Percentiles rank a stretch among this genome's conserved stretches.
These are phyloP conservation scores for Epichloe gansuensis DNA, from an alignment of 2,329 filamentous ascomycete genomes.

Conservation along the genomic window DNA sequence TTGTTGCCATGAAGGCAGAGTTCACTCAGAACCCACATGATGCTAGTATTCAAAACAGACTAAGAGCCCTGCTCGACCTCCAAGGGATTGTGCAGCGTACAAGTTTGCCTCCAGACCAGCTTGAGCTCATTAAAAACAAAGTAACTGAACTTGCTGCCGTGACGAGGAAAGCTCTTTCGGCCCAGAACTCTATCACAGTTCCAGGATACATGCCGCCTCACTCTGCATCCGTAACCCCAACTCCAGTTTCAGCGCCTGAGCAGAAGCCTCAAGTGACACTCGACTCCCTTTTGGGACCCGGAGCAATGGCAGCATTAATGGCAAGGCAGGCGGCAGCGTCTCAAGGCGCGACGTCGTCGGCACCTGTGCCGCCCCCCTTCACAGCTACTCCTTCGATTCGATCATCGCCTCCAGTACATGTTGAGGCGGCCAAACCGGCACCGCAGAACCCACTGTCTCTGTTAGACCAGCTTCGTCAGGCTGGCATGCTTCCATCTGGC, in stretches of 20 bases:
- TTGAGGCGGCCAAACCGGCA: slow-evolving; percentile 21
- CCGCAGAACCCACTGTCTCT: slow-evolving; percentile 42
- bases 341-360: slow-evolving; percentile 28
- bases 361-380: slow-evolving; percentile 22
- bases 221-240: slow-evolving; percentile 21
- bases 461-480: slow-evolving; percentile 53
- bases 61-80: slow-evolving; percentile 76
- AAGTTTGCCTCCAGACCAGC: slow-evolving; percentile 65
- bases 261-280: slow-evolving; percentile 32
- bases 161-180: slow-evolving; percentile 40
- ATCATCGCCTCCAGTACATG: slow-evolving; percentile 35
- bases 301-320: slow-evolving; percentile 46
- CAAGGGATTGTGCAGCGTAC: slow-evolving; percentile 62
- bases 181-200: slow-evolving; percentile 28
- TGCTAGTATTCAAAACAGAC: slow-evolving; percentile 58
- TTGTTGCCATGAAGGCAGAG: slow-evolving; percentile 58
- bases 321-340: slow-evolving; percentile 38
- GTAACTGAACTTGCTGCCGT: slow-evolving; percentile 60
- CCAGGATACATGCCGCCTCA: slow-evolving; percentile 23
- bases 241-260: slow-evolving; percentile 19
- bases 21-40: slow-evolving; percentile 68
- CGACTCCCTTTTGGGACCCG: slow-evolving; percentile 45
- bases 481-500: slow-evolving; percentile 47
- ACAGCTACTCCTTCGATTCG: slow-evolving; percentile 26
- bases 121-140: slow-evolving; percentile 74